Evolutionary conservation across 2,329 filamentous ascomycete genomes (phyloP), one percentile per base, ranked within the genome.

Genomic region (Bipolaris zeicola): DNA sequence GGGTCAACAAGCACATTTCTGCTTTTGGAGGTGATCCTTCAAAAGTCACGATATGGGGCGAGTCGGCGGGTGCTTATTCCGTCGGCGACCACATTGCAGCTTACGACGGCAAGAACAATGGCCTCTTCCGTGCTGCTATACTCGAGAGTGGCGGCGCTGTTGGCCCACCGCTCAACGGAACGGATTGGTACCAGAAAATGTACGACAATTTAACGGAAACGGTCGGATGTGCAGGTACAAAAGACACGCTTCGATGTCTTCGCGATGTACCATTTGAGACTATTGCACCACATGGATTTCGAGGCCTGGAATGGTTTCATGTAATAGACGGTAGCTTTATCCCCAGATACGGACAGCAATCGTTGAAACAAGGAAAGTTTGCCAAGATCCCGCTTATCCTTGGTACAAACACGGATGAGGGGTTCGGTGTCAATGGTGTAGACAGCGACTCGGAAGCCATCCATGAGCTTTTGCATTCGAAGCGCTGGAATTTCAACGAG

Each of bases 341-440:
- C 16, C 57, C 65, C 0, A 60, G 61, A 3, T 63, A 59, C n/a
- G 67, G 68, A 1, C 82, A 81, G 56, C 43, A 66, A 39, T 67
- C 68, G 2, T 54, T 71, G 14, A 43, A 20, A 0, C 26, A 79
- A 3, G 85, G 85, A 47, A 80, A 80, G 7, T 89, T 90, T 60
- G 82, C 87, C 50, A 81, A 84, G 44, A 83, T 89, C 0, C 85
- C 87, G 0, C 79, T 89, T 28, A 78, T 90, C 1, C 76, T 83
- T 22, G 87, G 88, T 1, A 82, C 81, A 16, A 89, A 89, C 67
- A 83, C 82, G 0, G 87, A 90, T 62, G 88, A 91, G 68, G 88
- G 86, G 0, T 83, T 83, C 1, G 77, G 78, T 1, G 87, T 87
- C 57, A 81, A 57, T 14, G 77, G 78, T 0, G 79, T 81, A 1